Evolutionary conservation across 2,329 filamentous ascomycete genomes (phyloP), one percentile per base, ranked within the genome.

Genomic region (Monilinia laxa): DNA sequence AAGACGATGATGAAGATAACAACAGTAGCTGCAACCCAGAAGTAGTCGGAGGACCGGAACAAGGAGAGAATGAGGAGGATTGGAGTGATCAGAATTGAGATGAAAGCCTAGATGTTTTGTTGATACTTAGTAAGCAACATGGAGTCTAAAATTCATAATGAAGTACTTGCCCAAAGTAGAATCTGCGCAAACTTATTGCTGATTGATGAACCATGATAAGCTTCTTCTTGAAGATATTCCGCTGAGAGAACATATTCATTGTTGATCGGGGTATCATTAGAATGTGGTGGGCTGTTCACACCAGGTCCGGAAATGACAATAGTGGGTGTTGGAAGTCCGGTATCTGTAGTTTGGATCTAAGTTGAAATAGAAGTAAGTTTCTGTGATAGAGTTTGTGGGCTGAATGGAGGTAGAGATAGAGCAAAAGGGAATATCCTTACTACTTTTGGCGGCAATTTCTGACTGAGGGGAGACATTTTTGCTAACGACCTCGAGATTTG

Each of bases 141-240:
- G 31, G 31, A 35, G 7, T 35, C 31, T 35, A 35, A 35, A 35
- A 3, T 35, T 35, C 31, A 9, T 35, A 1, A 31, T 11, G 28
- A 31, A 31, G 10, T 49, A 59, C 31, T 16, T 16, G 35, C 57
- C 57, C 57, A 59, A 12, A 59, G 57, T 9, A 59, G 57, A 23
- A 35, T 16, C 9, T 49, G 42, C 28, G 57, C 57, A 49, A 35
- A 47, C 9, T 59, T 47, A 23, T 59, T 20, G 12, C 57, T 49
- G 18, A 59, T 59, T 11, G 42, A 59, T 59, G 57, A 59, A 49
- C 42, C 42, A 16, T 35, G 57, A n/a, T 59, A 59, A 2, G 42
- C 42, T n/a, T 59, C 20, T 23, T 59, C 20, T 28, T 35, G 42
- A 2, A 59, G 42, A 49, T 59, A 59, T n/a, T 59, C 57, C 9